phyloP scores from a whole-genome alignment of 768 basidiomycete genomes.

The Podaxis carcinomalis region DNA sequence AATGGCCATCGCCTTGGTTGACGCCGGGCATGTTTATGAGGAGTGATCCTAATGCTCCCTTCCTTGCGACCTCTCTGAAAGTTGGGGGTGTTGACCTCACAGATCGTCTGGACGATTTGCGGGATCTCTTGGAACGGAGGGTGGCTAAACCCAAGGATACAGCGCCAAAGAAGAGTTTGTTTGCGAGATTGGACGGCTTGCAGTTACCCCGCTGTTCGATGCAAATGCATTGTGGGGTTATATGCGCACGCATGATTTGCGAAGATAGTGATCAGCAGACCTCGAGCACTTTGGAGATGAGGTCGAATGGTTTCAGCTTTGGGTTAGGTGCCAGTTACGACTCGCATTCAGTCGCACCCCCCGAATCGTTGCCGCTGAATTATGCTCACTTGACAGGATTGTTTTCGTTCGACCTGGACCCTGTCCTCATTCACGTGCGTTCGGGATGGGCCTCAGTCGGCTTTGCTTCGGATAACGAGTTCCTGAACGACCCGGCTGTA shows the following conservation, averaged over 20 bases:
- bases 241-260: slow-evolving; percentile 50
- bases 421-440: slow-evolving; percentile 51
- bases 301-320: slow-evolving; percentile 44
- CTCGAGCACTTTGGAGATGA: slow-evolving; percentile 51
- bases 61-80: slow-evolving; percentile 43
- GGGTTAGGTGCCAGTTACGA: slow-evolving; percentile 35
- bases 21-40: slow-evolving; percentile 41
- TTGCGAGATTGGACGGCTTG: slow-evolving; percentile 2
- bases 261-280: slow-evolving; percentile 33
- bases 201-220: slow-evolving; percentile 18
- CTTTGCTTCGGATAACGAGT: slow-evolving; percentile 31
- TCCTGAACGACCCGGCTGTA: slow-evolving; percentile 43
- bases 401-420: slow-evolving; percentile 40
- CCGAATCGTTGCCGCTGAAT: slow-evolving; percentile 17
- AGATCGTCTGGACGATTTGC: slow-evolving; percentile 51
- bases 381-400: slow-evolving; percentile 41
- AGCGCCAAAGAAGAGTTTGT: not conserved
- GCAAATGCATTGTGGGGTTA: slow-evolving; percentile 43
- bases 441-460: slow-evolving; percentile 26
- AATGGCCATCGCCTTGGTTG: slow-evolving; percentile 63
- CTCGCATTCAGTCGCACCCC: slow-evolving; percentile 28
- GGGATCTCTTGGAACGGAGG: slow-evolving; percentile 30
- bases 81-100: slow-evolving; percentile 44
- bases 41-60: slow-evolving; percentile 57
- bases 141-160: slow-evolving; percentile 9